Conservation (phyloP, 306 rosid genomes). For the Pyrus communis region DNA sequence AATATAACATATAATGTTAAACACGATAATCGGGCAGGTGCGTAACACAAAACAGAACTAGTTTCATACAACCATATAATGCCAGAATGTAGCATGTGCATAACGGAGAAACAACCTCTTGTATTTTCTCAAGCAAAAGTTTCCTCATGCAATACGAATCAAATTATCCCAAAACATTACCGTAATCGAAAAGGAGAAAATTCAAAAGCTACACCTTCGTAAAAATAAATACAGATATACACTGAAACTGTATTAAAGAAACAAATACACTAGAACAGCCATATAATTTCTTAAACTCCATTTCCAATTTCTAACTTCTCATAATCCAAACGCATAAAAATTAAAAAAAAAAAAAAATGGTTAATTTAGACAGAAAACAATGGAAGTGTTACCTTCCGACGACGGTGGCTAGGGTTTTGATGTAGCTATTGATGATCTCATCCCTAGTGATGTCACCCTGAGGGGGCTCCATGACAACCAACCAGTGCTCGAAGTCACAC, state of each 20-base stretch:
- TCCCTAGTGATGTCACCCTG: conserved; percentile 64
- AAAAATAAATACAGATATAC: not conserved
- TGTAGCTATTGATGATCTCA: conserved; percentile 66
- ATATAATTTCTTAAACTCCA: not conserved
- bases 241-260: not conserved
- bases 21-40: not conserved
- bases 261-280: not conserved
- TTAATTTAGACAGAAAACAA: not conserved
- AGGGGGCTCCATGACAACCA: conserved; percentile 85
- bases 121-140: not conserved
- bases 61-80: not conserved
- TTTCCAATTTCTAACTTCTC: not conserved
- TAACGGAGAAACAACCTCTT: not conserved
- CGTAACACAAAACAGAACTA: not conserved
- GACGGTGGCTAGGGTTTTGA: conserved; percentile 62
- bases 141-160: not conserved
- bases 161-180: not conserved
- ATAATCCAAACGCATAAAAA: not conserved
- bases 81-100: not conserved
- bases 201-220: not conserved
- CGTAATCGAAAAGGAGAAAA: not conserved
- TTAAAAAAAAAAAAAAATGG: not conserved
- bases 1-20: not conserved
- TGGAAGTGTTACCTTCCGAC: conserved; percentile 53
- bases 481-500: conserved; percentile 98